phyloP scores from a whole-genome alignment of 257 asterid species.

The Scutellaria barbata region DNA sequence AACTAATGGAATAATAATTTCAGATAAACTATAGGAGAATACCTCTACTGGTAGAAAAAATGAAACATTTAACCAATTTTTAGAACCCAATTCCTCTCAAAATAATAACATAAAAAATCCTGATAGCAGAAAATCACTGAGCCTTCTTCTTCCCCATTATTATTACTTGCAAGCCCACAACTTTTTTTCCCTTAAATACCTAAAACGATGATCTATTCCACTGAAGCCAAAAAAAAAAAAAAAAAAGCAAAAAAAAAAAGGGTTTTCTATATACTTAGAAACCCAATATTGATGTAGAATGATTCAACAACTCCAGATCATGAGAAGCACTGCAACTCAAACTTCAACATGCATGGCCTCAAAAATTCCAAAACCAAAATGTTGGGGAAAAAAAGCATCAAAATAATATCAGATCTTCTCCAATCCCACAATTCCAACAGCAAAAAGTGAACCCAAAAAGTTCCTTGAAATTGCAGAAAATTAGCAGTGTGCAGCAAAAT shows the following conservation, averaged over 20 bases:
- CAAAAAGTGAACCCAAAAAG: constrained; percentile 5
- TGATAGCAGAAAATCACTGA: constrained; percentile 13
- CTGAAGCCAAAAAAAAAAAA: too few relatives aligned
- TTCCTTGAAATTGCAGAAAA: constrained; percentile 35
- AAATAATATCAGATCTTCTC: constrained; percentile 57
- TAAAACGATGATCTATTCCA: constrained; percentile 4
- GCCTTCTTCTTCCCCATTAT: constrained; percentile 17
- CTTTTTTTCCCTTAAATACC: not conserved
- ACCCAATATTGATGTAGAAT: constrained; percentile 17
- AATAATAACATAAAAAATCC: constrained; percentile 25
- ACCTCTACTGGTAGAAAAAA: constrained; percentile 19
- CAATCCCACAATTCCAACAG: constrained; percentile 30
- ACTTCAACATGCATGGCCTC: constrained; percentile 49
- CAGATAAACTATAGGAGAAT: constrained; percentile 1
- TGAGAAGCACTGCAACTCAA: constrained; percentile 34
- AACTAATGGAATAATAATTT: not conserved
- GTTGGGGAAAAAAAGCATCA: constrained; percentile 30
- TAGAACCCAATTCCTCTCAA: constrained; percentile 25
- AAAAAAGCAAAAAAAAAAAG: too few relatives aligned
- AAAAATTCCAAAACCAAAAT: constrained; percentile 33
- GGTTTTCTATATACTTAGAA: constrained; percentile 8
- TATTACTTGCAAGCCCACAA: not conserved
- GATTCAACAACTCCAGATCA: constrained; percentile 44
- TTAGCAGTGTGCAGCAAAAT: constrained; percentile 27
- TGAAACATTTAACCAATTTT: constrained; percentile 19